Conservation (phyloP, 208 protist genomes). For the Endotrypanum monterogeii region DNA sequence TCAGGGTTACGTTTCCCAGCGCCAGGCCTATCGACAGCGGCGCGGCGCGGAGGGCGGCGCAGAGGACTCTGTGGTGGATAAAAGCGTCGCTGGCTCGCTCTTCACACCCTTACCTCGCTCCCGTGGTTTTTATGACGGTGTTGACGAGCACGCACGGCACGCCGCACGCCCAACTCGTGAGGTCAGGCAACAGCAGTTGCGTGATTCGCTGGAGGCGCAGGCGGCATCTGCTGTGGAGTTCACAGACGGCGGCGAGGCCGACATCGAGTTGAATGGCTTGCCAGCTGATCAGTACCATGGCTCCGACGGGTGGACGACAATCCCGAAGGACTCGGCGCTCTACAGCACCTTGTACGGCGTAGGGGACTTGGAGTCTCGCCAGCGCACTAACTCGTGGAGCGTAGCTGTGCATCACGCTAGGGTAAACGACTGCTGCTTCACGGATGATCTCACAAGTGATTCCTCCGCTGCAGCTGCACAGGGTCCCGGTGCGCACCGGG, state of each 20-base stretch:
- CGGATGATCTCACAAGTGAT: slow-evolving; percentile 24
- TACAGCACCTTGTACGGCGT: slow-evolving; percentile 59
- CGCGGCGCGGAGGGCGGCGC: neutral
- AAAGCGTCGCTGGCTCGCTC: slow-evolving; percentile 40
- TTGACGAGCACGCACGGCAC: slow-evolving; percentile 66
- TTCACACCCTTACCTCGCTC: slow-evolving; percentile 66
- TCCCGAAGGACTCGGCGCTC: slow-evolving; percentile 77
- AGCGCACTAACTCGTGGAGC: slow-evolving; percentile 78
- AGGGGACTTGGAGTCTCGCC: slow-evolving; percentile 74
- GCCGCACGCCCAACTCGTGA: slow-evolving; percentile 34
- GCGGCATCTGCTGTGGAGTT: slow-evolving; percentile 77
- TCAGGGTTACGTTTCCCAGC: slow-evolving; percentile 31
- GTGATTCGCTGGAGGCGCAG: slow-evolving; percentile 54
- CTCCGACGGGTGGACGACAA: slow-evolving; percentile 67
- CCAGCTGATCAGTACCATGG: slow-evolving; percentile 77
- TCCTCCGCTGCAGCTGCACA: slow-evolving; percentile 4
- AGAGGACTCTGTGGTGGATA: neutral
- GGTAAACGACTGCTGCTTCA: neutral
- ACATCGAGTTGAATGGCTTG: slow-evolving; percentile 78
- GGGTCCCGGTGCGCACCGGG: neutral
- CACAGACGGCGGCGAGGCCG: slow-evolving; percentile 72
- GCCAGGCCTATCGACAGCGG: slow-evolving; percentile 20
- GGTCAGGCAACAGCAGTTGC: slow-evolving; percentile 50
- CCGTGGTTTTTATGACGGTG: slow-evolving; percentile 70
- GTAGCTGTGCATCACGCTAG: slow-evolving; percentile 28